These are phyloP conservation scores for Hypsizygus marmoreus DNA, from an alignment of 768 basidiomycete genomes.

Conservation along the genomic window DNA sequence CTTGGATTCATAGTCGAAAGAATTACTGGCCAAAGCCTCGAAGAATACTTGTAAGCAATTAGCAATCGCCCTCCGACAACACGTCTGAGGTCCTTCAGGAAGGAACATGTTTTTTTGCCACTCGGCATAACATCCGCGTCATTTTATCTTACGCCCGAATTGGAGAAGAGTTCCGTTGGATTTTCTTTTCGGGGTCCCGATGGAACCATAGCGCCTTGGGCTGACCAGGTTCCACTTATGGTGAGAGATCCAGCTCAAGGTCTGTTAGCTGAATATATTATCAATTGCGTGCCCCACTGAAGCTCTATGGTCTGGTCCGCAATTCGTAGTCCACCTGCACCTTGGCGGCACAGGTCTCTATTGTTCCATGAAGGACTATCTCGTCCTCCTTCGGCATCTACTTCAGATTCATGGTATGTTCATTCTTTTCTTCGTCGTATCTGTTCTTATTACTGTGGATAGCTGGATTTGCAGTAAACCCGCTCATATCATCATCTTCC, in stretches of 20 bases:
- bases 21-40: slow-evolving; percentile 26
- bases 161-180: slow-evolving; percentile 11
- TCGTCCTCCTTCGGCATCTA: slow-evolving; percentile 17
- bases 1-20: slow-evolving; percentile 31
- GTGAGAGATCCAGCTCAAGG: slow-evolving; percentile 19
- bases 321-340: slow-evolving; percentile 19
- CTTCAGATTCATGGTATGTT: slow-evolving; percentile 12
- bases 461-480: slow-evolving; percentile 15
- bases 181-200: slow-evolving; percentile 13
- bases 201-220: slow-evolving; percentile 17
- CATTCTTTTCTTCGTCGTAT: neutral
- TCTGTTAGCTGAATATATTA: neutral
- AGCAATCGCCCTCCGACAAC: no score
- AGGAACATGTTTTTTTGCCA: slow-evolving; percentile 23
- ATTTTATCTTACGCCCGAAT: slow-evolving; percentile 19
- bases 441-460: neutral
- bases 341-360: slow-evolving; percentile 18
- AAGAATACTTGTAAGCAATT: slow-evolving; percentile 32
- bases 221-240: slow-evolving; percentile 8
- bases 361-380: slow-evolving; percentile 21
- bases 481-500: slow-evolving; percentile 9
- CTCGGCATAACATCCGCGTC: slow-evolving; percentile 19
- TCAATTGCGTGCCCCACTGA: neutral
- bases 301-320: no score
- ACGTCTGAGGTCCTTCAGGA: slow-evolving; percentile 11